phyloP scores from a whole-genome alignment of 75 land plant genomes.

The Sequoiadendron giganteum region DNA sequence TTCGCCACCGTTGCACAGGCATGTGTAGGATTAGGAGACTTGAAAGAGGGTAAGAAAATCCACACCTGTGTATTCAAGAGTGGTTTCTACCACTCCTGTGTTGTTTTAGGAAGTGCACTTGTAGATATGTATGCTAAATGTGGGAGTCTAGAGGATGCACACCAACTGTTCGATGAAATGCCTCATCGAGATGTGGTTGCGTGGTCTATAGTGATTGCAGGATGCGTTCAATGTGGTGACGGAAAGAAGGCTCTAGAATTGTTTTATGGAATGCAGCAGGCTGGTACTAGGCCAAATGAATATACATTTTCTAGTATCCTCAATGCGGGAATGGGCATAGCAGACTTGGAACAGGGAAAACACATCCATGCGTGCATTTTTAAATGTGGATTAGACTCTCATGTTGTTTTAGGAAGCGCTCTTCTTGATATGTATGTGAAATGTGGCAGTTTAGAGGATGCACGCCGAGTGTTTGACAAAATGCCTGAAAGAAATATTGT shows the following conservation, averaged over 20 bases:
- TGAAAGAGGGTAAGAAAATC: neutral
- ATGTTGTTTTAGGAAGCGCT: slow-evolving; percentile 27
- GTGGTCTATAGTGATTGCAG: slow-evolving; percentile 4
- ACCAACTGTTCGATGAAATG: slow-evolving; percentile 3
- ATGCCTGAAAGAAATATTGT: slow-evolving; percentile 22
- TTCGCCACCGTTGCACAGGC: slow-evolving; percentile 22
- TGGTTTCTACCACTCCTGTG: neutral
- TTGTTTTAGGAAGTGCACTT: slow-evolving; percentile 3
- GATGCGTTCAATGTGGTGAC: slow-evolving; percentile 14
- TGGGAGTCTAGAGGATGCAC: slow-evolving; percentile 19
- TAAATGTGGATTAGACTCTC: slow-evolving; percentile 23
- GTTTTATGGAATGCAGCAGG: slow-evolving; percentile 27
- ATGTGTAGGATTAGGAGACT: neutral
- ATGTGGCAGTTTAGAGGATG: slow-evolving; percentile 38
- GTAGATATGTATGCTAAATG: slow-evolving; percentile 24
- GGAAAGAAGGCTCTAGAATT: slow-evolving; percentile 10
- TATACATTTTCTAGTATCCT: slow-evolving; percentile 44
- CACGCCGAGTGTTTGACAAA: slow-evolving; percentile 22
- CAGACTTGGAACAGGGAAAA: slow-evolving; percentile 36
- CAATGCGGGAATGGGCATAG: slow-evolving; percentile 35
- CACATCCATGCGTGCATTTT: slow-evolving; percentile 27
- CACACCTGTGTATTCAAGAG: neutral
- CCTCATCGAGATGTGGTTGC: slow-evolving; percentile 6
- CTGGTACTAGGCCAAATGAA: slow-evolving; percentile 11
- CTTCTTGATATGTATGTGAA: slow-evolving; percentile 47